Conservation (phyloP, 768 basidiomycete genomes). For the Jaapia argillacea region DNA sequence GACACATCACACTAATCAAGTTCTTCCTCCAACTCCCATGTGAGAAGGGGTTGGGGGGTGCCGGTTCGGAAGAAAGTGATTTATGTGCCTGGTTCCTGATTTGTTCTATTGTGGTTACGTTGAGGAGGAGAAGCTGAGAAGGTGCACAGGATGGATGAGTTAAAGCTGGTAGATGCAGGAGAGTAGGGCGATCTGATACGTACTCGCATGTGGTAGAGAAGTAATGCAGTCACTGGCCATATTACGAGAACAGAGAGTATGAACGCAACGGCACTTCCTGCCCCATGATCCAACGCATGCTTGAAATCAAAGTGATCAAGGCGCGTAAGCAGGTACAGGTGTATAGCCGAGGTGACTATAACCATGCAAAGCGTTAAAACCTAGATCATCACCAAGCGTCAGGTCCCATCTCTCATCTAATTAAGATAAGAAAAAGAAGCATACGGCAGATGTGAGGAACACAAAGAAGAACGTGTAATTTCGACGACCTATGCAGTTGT, state of each 20-base stretch:
- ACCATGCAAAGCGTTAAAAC: slow-evolving; percentile 65
- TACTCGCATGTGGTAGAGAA: slow-evolving; percentile 82
- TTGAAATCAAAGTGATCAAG: slow-evolving; percentile 37
- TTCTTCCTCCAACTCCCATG: slow-evolving; percentile 72
- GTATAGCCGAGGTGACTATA: slow-evolving; percentile 76
- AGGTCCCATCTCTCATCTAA: too few species aligned
- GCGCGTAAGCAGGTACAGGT: slow-evolving; percentile 60
- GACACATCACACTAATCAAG: slow-evolving; percentile 64
- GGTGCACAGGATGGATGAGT: slow-evolving; percentile 4
- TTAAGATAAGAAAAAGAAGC: slow-evolving; percentile 16
- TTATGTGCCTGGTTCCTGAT: slow-evolving; percentile 83
- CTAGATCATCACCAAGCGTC: too few species aligned
- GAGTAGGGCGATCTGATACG: slow-evolving; percentile 23
- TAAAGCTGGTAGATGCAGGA: background rate
- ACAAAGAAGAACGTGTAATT: slow-evolving; percentile 94
- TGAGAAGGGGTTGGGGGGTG: slow-evolving; percentile 82
- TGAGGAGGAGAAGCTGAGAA: slow-evolving; percentile 69
- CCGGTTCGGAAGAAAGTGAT: slow-evolving; percentile 46
- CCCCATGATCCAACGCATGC: slow-evolving; percentile 36
- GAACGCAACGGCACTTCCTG: slow-evolving; percentile 79
- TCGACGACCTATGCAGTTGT: slow-evolving; percentile 90
- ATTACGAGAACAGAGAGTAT: slow-evolving; percentile 59
- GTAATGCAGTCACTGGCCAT: slow-evolving; percentile 74
- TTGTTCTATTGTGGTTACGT: slow-evolving; percentile 96
- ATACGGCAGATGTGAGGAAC: slow-evolving; percentile 66